A percentile compares a stretch with the other conserved stretches of the same genome.
These are phyloP conservation scores for Ustilago sp. DNA, from an alignment of 1,284 basidiomycete genomes.

Conservation along the genomic window DNA sequence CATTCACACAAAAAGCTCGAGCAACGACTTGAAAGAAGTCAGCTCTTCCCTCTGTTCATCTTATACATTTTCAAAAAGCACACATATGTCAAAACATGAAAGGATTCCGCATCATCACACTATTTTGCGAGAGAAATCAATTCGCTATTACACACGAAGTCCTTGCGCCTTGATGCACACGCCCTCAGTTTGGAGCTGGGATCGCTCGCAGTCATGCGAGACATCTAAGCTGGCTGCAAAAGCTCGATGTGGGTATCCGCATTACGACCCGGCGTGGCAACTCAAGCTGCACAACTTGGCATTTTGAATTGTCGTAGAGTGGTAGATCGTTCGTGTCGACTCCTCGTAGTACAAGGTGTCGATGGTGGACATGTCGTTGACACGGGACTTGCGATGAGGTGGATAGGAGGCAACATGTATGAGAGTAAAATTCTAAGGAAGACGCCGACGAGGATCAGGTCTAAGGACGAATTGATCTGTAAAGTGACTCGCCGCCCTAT, in stretches of 20 bases:
- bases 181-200: not conserved
- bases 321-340: not conserved
- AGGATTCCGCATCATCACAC: constrained; percentile 1
- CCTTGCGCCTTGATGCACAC: too few species aligned
- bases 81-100: not conserved
- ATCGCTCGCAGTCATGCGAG: not conserved
- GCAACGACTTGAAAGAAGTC: not conserved
- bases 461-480: too few species aligned
- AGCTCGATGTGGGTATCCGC: too few species aligned
- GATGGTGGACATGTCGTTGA: not conserved
- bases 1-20: not conserved
- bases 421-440: too few species aligned
- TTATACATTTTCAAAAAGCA: not conserved
- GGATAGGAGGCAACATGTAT: too few species aligned
- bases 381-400: too few species aligned
- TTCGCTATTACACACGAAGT: not conserved
- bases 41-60: not conserved
- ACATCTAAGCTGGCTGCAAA: too few species aligned
- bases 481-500: too few species aligned
- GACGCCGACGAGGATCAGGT: too few species aligned
- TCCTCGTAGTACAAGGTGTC: not conserved
- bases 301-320: not conserved
- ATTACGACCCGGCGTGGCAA: not conserved
- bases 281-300: not conserved
- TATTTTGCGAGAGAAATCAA: not conserved